These are phyloP conservation scores for Talaromyces sp. DNA, from an alignment of 2,329 filamentous ascomycete genomes.

Conservation along the genomic window DNA sequence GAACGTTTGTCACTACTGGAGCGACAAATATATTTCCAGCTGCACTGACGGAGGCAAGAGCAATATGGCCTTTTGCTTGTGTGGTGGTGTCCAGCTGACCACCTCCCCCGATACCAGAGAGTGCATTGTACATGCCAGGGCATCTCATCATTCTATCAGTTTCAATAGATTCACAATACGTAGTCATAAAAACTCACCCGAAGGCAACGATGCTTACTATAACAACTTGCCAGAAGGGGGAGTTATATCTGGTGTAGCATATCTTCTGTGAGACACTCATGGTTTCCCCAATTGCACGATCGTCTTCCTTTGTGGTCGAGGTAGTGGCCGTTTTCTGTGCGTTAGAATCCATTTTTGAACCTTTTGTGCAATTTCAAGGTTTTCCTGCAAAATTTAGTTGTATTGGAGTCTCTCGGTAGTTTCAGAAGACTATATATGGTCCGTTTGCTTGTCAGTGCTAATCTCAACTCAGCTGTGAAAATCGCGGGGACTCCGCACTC, in stretches of 20 bases:
- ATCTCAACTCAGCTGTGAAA: not conserved
- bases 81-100: constrained; percentile 38
- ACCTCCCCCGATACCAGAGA: constrained; percentile 35
- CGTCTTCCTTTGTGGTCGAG: not conserved
- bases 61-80: constrained; percentile 38
- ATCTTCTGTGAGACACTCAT: not conserved
- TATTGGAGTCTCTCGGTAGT: not conserved
- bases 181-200: not conserved
- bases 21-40: constrained; percentile 34
- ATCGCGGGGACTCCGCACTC: not conserved
- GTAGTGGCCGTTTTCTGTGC: not conserved
- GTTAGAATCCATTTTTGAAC: not conserved
- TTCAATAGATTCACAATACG: not conserved
- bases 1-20: constrained; percentile 33
- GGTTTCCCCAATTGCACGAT: not conserved
- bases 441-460: not conserved
- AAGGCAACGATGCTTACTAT: not conserved
- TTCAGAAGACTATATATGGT: not conserved
- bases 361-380: not conserved
- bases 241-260: not conserved
- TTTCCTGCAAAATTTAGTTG: not conserved
- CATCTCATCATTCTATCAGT: not conserved
- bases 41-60: constrained; percentile 34
- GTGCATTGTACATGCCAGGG: constrained; percentile 36
- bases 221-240: not conserved